phyloP scores from a whole-genome alignment of 2,329 filamentous ascomycete genomes.

The Emmonsia crescens region DNA sequence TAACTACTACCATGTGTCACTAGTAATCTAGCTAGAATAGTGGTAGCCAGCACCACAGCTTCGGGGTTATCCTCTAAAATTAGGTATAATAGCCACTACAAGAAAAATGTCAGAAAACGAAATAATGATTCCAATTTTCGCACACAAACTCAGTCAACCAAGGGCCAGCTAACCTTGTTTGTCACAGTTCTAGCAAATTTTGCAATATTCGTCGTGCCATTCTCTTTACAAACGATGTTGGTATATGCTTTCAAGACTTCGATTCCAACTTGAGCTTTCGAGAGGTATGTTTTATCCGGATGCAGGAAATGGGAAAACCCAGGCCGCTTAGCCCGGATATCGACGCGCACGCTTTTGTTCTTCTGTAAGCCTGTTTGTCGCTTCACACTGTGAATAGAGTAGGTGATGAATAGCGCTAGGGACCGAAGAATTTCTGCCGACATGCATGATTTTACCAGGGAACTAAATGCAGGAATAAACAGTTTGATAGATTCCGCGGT shows the following conservation, averaged over 20 bases:
- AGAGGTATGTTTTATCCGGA: constrained; percentile 23
- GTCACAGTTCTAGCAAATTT: constrained; percentile 92
- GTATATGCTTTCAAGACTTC: constrained; percentile 68
- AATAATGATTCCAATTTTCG: constrained; percentile 3
- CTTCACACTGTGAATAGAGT: constrained; percentile 62
- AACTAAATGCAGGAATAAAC: constrained; percentile 69
- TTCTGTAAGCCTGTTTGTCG: constrained; percentile 27
- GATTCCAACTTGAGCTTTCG: constrained; percentile 61
- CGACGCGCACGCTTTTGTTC: constrained; percentile 36
- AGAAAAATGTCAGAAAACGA: constrained; percentile 3
- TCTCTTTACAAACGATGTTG: constrained; percentile 63
- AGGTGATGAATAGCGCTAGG: constrained; percentile 85
- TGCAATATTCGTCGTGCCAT: constrained; percentile 57
- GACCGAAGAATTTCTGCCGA: constrained; percentile 78
- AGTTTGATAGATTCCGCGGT: constrained; percentile 59
- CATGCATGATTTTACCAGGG: constrained; percentile 67
- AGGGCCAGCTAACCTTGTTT: constrained; percentile 59
- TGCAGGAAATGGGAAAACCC: constrained; percentile 33
- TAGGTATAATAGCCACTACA: constrained; percentile 79
- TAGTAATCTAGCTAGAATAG: constrained; percentile 72
- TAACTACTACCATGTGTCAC: constrained; percentile 73
- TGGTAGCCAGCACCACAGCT: constrained; percentile 68
- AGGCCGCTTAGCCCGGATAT: constrained; percentile 19
- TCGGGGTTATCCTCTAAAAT: constrained; percentile 77
- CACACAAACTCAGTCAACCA: constrained; percentile 13